Evolutionary conservation across 2,329 filamentous ascomycete species (phyloP).

Genomic region (Fonsecaea multimorphosa): DNA sequence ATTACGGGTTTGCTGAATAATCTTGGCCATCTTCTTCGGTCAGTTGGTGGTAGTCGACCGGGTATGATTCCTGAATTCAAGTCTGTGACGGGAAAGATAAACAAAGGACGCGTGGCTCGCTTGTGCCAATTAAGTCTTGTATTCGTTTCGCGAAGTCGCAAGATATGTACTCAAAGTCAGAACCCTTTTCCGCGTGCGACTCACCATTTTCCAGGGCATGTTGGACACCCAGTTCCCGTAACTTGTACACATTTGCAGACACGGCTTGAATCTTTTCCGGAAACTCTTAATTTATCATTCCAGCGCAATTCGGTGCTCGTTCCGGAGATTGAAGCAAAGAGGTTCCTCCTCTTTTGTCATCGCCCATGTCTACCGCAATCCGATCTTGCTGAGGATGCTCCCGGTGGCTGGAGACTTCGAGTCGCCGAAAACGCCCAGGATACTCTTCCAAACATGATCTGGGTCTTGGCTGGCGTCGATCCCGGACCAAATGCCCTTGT

Average conservation of each 20-base stretch:
- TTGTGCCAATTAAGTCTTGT: conserved; percentile 21
- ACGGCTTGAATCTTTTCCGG: conserved; percentile 23
- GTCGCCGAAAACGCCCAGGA: conserved; percentile 81
- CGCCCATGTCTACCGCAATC: conserved; percentile 45
- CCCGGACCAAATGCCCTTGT: conserved; percentile 94
- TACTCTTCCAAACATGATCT: conserved; percentile 90
- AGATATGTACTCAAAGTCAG: conserved; percentile 34
- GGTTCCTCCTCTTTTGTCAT: not conserved
- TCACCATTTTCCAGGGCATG: conserved; percentile 26
- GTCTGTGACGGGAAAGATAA: not conserved
- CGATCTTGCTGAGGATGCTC: conserved; percentile 61
- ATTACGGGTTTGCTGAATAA: not conserved
- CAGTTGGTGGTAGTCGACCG: not conserved
- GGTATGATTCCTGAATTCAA: conserved; percentile 1
- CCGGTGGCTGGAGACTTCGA: conserved; percentile 55
- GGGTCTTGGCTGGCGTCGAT: conserved; percentile 97
- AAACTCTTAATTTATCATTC: conserved; percentile 15
- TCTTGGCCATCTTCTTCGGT: not conserved
- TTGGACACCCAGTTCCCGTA: conserved; percentile 27
- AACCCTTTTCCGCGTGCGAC: conserved; percentile 26
- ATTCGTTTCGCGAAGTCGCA: conserved; percentile 32
- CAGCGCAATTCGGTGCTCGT: conserved; percentile 14
- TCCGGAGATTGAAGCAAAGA: conserved; percentile 17
- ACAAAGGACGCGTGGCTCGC: conserved; percentile 1
- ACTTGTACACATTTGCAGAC: conserved; percentile 35